These are phyloP conservation scores for Magnaporthiopsis incrustans DNA, from an alignment of 2,329 filamentous ascomycete species.

Conservation along the genomic window DNA sequence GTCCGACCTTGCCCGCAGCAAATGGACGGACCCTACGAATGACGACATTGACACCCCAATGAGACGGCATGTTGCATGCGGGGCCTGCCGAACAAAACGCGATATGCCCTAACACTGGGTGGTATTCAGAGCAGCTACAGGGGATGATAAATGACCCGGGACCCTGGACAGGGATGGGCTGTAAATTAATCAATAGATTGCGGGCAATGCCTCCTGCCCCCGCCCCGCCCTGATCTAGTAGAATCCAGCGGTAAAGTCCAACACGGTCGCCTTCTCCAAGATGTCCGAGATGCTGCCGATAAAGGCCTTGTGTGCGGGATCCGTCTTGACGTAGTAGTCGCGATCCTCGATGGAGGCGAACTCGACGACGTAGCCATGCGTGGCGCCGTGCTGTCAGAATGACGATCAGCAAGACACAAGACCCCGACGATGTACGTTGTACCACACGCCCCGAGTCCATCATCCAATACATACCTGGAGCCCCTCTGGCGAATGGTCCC, in stretches of 20 bases:
- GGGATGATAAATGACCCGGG: too few species aligned
- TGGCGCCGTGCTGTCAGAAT: conserved; percentile 43
- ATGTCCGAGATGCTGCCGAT: conserved; percentile 37
- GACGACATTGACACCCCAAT: too few species aligned
- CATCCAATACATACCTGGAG: conserved; percentile 38
- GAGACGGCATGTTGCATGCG: too few species aligned
- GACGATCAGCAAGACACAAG: not conserved
- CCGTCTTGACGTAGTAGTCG: conserved; percentile 56
- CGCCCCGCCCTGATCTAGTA: too few species aligned
- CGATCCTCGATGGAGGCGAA: conserved; percentile 56
- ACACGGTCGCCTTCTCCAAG: conserved; percentile 41
- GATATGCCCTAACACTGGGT: too few species aligned
- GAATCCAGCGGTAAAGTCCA: conserved; percentile 41
- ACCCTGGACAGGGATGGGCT: too few species aligned
- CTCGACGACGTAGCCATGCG: conserved; percentile 59
- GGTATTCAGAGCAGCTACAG: too few species aligned
- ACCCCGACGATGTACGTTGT: not conserved
- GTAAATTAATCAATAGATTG: too few species aligned
- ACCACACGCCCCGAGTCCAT: not conserved
- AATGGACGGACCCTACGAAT: too few species aligned
- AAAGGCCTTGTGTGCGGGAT: conserved; percentile 55
- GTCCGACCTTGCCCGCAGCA: too few species aligned
- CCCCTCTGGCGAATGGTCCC: conserved; percentile 52
- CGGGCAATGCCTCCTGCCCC: too few species aligned
- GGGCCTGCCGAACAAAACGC: too few species aligned